These are phyloP conservation scores for Straminergon stramineum DNA, from an alignment of 225 moss, liverwort and hornwort species.

Conservation along the genomic window DNA sequence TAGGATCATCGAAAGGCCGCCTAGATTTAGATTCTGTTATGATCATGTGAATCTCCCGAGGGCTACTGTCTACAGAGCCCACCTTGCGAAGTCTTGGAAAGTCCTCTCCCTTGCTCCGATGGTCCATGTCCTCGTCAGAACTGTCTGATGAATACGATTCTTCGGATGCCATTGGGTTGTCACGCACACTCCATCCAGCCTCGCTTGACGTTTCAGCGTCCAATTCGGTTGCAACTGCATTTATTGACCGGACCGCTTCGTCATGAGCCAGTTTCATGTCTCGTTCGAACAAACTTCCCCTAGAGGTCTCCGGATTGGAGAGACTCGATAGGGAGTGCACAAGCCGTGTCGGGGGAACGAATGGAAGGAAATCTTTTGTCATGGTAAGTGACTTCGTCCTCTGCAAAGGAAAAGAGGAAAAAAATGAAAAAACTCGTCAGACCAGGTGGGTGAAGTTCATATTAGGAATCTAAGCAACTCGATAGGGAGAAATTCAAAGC, in stretches of 20 bases:
- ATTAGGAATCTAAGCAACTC: background rate
- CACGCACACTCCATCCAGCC: slow-evolving; percentile 80
- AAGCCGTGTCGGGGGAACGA: slow-evolving; percentile 52
- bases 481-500: background rate
- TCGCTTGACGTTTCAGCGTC: slow-evolving; percentile 74
- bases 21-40: slow-evolving; percentile 1
- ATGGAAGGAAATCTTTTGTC: slow-evolving; percentile 44
- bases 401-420: slow-evolving; percentile 3
- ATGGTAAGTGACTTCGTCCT: slow-evolving; percentile 11
- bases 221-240: slow-evolving; percentile 33
- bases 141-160: slow-evolving; percentile 56
- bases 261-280: slow-evolving; percentile 21
- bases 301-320: slow-evolving; percentile 32
- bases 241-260: background rate
- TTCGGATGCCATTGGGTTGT: slow-evolving; percentile 86
- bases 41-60: slow-evolving; percentile 31
- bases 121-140: slow-evolving; percentile 43
- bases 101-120: slow-evolving; percentile 18
- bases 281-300: slow-evolving; percentile 10
- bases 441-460: background rate
- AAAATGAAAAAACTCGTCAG: background rate
- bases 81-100: slow-evolving; percentile 47
- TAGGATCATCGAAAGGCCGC: slow-evolving; percentile 5
- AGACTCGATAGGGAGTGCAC: slow-evolving; percentile 57
- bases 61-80: slow-evolving; percentile 28